These are phyloP conservation scores for Willaertia magna DNA, from an alignment of 208 protist species.

Conservation along the genomic window DNA sequence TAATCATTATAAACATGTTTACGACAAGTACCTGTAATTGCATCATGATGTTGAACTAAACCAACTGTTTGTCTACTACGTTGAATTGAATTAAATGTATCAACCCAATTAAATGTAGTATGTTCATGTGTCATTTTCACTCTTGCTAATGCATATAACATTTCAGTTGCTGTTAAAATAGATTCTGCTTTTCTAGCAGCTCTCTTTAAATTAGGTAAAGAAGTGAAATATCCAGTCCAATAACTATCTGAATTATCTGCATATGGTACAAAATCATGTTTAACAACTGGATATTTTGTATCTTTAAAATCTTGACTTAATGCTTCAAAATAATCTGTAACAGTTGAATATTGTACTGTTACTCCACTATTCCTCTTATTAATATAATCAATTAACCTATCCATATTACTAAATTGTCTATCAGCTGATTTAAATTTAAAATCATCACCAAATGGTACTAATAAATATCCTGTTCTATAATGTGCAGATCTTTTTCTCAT, in stretches of 20 bases:
- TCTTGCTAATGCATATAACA: conserved; percentile 16
- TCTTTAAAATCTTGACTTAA: conserved; percentile 1
- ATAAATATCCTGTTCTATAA: conserved; percentile 27
- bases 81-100: neutral
- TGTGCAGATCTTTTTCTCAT: neutral
- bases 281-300: conserved; percentile 25
- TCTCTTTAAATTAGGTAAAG: conserved; percentile 30
- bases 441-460: conserved; percentile 45
- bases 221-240: conserved; percentile 41
- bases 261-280: conserved; percentile 45
- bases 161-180: conserved; percentile 15
- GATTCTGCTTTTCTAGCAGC: conserved; percentile 4
- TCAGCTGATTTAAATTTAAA: conserved; percentile 37
- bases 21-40: conserved; percentile 27
- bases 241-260: conserved; percentile 37
- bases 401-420: conserved; percentile 39
- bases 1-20: conserved; percentile 26
- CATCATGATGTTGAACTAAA: conserved; percentile 24
- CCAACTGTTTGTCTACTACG: neutral
- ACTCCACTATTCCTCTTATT: conserved; percentile 13
- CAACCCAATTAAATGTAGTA: neutral
- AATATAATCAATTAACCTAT: conserved; percentile 28
- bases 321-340: conserved; percentile 35
- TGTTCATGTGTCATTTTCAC: neutral
- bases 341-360: conserved; percentile 22